Evolutionary conservation across 352 stramenopile genomes (phyloP).

Genomic region (Phytopythium boreale): DNA sequence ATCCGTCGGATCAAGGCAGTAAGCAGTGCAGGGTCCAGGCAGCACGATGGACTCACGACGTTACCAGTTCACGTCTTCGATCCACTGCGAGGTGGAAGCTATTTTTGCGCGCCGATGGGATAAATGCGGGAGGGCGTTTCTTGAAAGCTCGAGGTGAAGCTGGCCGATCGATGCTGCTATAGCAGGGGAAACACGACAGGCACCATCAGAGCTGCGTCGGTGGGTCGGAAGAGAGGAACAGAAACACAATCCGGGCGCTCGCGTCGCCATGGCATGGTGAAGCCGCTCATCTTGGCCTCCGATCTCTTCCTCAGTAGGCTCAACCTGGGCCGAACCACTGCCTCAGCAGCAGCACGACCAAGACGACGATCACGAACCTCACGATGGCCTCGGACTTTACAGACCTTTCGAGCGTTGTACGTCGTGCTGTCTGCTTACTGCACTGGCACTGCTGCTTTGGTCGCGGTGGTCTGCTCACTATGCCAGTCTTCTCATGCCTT

Average conservation of each 20-base stretch:
- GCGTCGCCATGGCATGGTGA: slow-evolving; percentile 2
- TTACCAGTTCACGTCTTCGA: slow-evolving; percentile 17
- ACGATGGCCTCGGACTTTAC: slow-evolving; percentile 52
- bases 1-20: background rate
- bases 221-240: background rate
- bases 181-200: background rate
- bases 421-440: background rate
- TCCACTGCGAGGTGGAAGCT: slow-evolving; percentile 5
- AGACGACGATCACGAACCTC: background rate
- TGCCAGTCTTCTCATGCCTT: too few relatives aligned
- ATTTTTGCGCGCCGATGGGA: background rate
- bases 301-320: too few relatives aligned
- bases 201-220: background rate
- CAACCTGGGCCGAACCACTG: background rate
- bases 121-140: slow-evolving; percentile 5
- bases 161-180: background rate
- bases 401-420: slow-evolving; percentile 44
- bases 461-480: too few relatives aligned
- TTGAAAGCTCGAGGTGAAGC: background rate
- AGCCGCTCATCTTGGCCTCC: background rate
- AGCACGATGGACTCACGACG: too few relatives aligned
- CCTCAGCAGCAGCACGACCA: too few relatives aligned
- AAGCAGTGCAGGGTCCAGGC: background rate
- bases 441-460: too few relatives aligned
- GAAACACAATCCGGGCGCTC: background rate